Conservation (phyloP, 306 rosid genomes). For the Cyclanthera cordifolia region DNA sequence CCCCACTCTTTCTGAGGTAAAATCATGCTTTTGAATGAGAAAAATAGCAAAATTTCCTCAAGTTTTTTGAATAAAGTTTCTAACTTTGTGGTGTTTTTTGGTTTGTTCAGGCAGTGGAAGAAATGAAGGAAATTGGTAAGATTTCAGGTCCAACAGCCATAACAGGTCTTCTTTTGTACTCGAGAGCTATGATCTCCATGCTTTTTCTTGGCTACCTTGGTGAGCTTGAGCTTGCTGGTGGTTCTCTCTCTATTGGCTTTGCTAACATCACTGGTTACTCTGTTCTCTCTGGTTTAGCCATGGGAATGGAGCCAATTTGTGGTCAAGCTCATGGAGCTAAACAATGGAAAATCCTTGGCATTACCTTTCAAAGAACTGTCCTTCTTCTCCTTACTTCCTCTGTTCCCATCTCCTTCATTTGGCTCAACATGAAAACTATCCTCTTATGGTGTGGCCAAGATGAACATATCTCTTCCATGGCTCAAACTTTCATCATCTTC, state of each 20-base stretch:
- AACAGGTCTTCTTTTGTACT: slow-evolving; percentile 62
- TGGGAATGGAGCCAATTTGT: slow-evolving; percentile 99
- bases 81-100: neutral
- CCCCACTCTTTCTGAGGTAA: slow-evolving; percentile 81
- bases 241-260: slow-evolving; percentile 82
- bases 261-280: slow-evolving; percentile 99
- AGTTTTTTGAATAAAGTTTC: too few relatives aligned
- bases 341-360: slow-evolving; percentile 62
- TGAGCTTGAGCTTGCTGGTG: slow-evolving; percentile 79
- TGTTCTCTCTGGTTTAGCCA: slow-evolving; percentile 82
- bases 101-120: slow-evolving; percentile 48
- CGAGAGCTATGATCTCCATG: slow-evolving; percentile 95
- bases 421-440: slow-evolving; percentile 69
- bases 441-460: slow-evolving; percentile 85
- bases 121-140: slow-evolving; percentile 71
- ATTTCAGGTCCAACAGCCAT: slow-evolving; percentile 74
- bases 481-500: slow-evolving; percentile 65
- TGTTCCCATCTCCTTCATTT: slow-evolving; percentile 66
- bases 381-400: slow-evolving; percentile 63
- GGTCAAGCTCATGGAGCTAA: slow-evolving; percentile 90
- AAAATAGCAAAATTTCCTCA: too few relatives aligned
- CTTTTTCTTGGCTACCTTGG: slow-evolving; percentile 86
- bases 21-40: too few relatives aligned
- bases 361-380: slow-evolving; percentile 70
- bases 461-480: slow-evolving; percentile 49